Evolutionary conservation across 2,329 filamentous ascomycete species (phyloP).

Genomic region (Karstenula rhodostoma): DNA sequence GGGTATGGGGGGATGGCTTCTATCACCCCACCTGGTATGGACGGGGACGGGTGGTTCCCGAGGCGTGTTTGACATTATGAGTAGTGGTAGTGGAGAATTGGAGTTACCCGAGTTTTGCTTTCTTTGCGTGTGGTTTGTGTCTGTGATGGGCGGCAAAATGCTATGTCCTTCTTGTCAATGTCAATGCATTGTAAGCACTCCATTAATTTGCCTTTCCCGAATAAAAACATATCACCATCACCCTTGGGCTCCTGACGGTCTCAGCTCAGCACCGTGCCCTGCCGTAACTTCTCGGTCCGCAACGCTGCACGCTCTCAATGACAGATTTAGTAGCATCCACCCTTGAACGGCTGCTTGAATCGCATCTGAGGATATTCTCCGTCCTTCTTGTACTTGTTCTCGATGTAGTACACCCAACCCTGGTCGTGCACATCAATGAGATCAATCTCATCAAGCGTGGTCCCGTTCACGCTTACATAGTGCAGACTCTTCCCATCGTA

Average conservation of each 20-base stretch:
- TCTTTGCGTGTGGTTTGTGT: too few species aligned
- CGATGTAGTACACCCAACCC: slow-evolving; percentile 42
- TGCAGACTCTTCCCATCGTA: slow-evolving; percentile 28
- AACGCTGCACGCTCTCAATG: background rate
- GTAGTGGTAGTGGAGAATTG: background rate
- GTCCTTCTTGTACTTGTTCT: slow-evolving; percentile 23
- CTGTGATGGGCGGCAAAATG: too few species aligned
- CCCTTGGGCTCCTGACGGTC: background rate
- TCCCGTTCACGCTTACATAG: slow-evolving; percentile 46
- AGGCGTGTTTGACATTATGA: background rate
- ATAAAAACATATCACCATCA: background rate
- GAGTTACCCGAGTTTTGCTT: background rate
- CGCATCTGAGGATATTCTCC: background rate
- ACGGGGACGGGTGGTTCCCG: background rate
- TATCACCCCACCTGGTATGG: background rate
- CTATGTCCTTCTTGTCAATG: too few species aligned
- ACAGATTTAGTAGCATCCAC: slow-evolving; percentile 13
- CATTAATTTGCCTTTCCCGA: too few species aligned
- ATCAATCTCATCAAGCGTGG: slow-evolving; percentile 41
- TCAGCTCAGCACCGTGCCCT: too few species aligned
- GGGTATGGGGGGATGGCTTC: slow-evolving; percentile 5
- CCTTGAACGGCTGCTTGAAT: slow-evolving; percentile 14
- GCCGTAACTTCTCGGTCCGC: too few species aligned
- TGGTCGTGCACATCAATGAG: slow-evolving; percentile 46
- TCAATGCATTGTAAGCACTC: too few species aligned